These are phyloP conservation scores for Vicia villosa DNA, from an alignment of 306 rosid genomes.

Conservation along the genomic window DNA sequence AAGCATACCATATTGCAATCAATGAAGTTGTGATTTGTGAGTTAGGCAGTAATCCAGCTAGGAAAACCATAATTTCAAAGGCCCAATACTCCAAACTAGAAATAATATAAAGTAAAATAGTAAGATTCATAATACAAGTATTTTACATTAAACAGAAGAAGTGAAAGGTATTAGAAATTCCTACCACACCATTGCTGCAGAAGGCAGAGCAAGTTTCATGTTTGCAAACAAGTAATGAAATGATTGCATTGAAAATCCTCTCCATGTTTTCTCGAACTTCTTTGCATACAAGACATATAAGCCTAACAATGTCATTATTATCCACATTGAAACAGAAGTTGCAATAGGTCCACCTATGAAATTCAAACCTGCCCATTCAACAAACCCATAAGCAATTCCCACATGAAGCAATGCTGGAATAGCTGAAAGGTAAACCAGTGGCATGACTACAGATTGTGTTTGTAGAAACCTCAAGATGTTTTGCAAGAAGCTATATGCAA, in stretches of 20 bases:
- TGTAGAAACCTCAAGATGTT: slow-evolving; percentile 74
- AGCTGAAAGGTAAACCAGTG: slow-evolving; percentile 54
- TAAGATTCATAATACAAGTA: slow-evolving; percentile 23
- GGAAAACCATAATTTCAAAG: slow-evolving; percentile 76
- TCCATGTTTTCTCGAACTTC: slow-evolving; percentile 66
- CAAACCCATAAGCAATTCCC: slow-evolving; percentile 58
- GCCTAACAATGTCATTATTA: slow-evolving; percentile 47
- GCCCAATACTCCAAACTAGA: slow-evolving; percentile 93
- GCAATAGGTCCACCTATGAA: slow-evolving; percentile 74
- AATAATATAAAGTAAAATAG: slow-evolving; percentile 14
- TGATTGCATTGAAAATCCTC: slow-evolving; percentile 67
- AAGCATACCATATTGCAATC: slow-evolving; percentile 78
- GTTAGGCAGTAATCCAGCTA: slow-evolving; percentile 76
- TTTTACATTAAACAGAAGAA: not conserved
- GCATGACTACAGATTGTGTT: slow-evolving; percentile 65
- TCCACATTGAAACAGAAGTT: slow-evolving; percentile 66
- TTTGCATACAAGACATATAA: slow-evolving; percentile 45
- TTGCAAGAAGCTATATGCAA: slow-evolving; percentile 68
- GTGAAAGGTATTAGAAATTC: slow-evolving; percentile 18
- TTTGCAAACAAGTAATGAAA: slow-evolving; percentile 42
- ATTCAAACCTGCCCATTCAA: slow-evolving; percentile 48
- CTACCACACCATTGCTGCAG: slow-evolving; percentile 84
- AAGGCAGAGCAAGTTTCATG: slow-evolving; percentile 77
- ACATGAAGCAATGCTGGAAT: slow-evolving; percentile 51
- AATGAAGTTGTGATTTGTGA: slow-evolving; percentile 67